Percentiles rank a stretch among this genome's conserved stretches.
Evolutionary conservation across 805 yeast species (phyloP).

Genomic region (Barnettozyma pratensis): DNA sequence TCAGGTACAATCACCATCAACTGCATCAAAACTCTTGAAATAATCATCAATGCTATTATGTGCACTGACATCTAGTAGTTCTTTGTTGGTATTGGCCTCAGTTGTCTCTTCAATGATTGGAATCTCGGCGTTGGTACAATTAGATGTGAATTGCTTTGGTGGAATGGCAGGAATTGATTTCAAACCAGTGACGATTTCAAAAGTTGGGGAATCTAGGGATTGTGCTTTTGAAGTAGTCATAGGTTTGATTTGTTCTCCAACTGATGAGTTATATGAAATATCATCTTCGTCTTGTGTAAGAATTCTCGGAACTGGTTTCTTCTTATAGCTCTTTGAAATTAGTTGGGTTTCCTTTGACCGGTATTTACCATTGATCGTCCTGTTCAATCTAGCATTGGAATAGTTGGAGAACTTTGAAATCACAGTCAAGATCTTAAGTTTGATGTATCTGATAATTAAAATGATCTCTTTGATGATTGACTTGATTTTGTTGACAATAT

Average conservation of each 20-base stretch:
- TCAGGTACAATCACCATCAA: not conserved
- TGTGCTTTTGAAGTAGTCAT: not conserved
- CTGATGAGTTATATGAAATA: not conserved
- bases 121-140: not conserved
- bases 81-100: not conserved
- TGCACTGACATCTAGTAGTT: not conserved
- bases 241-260: not conserved
- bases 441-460: slow-evolving; percentile 1
- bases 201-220: not conserved
- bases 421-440: not conserved
- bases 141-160: slow-evolving; percentile 1
- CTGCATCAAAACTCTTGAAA: slow-evolving; percentile 8
- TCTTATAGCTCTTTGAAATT: not conserved
- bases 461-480: not conserved
- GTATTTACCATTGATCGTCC: not conserved
- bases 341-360: not conserved
- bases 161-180: not conserved
- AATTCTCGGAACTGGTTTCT: slow-evolving; percentile 1
- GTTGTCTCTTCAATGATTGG: not conserved
- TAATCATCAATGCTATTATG: slow-evolving; percentile 1
- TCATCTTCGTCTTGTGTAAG: not conserved
- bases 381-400: slow-evolving; percentile 1
- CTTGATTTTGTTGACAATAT: not conserved
- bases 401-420: slow-evolving; percentile 1
- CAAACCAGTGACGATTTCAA: slow-evolving; percentile 1